phyloP scores from a whole-genome alignment of 805 yeast genomes.

The Ogataea siamensis region DNA sequence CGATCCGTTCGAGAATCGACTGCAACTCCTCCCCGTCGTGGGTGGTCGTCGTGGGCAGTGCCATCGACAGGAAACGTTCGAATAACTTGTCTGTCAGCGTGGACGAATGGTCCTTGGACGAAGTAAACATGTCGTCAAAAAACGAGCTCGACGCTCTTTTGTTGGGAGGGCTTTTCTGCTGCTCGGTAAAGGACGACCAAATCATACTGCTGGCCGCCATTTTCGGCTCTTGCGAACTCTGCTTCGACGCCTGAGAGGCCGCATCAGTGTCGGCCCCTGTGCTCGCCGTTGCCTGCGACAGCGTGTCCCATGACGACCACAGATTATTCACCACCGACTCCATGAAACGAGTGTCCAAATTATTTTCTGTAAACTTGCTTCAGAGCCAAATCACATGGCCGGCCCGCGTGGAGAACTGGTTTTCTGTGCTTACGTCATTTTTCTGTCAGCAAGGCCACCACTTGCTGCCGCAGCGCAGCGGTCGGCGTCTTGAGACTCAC shows the following conservation, averaged over 20 bases:
- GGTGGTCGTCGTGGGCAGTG: conserved; percentile 61
- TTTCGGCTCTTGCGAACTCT: conserved; percentile 5
- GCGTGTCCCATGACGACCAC: conserved; percentile 28
- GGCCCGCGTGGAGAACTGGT: too few species aligned
- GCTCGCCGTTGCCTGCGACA: conserved; percentile 15
- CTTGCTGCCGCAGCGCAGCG: conserved; percentile 6
- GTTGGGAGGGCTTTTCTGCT: conserved; percentile 7
- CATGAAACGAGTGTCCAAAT: conserved; percentile 15
- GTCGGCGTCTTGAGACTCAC: conserved; percentile 20
- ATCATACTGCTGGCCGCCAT: conserved; percentile 12
- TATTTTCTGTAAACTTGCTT: conserved; percentile 7
- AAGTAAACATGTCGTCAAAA: conserved; percentile 23
- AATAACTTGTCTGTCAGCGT: conserved; percentile 63
- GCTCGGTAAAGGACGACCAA: conserved; percentile 20
- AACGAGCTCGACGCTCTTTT: conserved; percentile 15
- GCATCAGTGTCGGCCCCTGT: conserved; percentile 3
- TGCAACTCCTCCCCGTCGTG: conserved; percentile 37
- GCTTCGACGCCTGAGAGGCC: not conserved
- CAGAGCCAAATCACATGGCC: not conserved
- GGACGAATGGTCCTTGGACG: conserved; percentile 15
- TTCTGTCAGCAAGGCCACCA: conserved; percentile 25
- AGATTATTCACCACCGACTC: conserved; percentile 32
- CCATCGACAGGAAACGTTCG: conserved; percentile 69
- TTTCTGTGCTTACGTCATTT: conserved; percentile 4
- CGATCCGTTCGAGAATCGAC: conserved; percentile 51